Conservation (phyloP, 768 basidiomycete genomes). For the Tricholoma saponaceum region DNA sequence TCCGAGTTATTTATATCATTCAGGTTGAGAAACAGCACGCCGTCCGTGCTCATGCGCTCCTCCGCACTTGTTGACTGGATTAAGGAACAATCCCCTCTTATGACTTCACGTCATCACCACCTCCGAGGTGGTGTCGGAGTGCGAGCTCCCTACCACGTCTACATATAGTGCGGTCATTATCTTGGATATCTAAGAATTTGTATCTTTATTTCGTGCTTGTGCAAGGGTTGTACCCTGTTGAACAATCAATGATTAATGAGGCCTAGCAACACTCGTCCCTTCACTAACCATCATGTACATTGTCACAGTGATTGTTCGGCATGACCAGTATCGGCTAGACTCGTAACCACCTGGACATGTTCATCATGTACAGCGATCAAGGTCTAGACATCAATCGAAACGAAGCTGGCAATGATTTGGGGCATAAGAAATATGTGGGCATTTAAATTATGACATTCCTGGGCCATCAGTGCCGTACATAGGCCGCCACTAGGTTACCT, state of each 20-base stretch:
- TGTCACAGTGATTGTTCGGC: too few relatives aligned
- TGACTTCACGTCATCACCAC: background rate
- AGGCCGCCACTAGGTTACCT: too few relatives aligned
- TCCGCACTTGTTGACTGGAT: constrained; percentile 47
- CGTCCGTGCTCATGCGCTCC: constrained; percentile 50
- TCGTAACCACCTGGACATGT: too few relatives aligned
- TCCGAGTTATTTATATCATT: background rate
- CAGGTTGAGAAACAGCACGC: constrained; percentile 60
- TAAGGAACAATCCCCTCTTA: background rate
- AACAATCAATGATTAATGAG: background rate
- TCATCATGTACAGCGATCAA: too few relatives aligned
- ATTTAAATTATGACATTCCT: too few relatives aligned
- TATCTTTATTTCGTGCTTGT: background rate
- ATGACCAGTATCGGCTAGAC: too few relatives aligned
- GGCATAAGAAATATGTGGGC: too few relatives aligned
- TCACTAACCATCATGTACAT: too few relatives aligned
- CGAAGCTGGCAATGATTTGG: too few relatives aligned
- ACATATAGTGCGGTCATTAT: background rate
- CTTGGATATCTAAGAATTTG: background rate
- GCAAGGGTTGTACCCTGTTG: background rate
- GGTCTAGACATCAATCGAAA: too few relatives aligned
- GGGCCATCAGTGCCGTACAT: too few relatives aligned
- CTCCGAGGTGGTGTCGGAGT: background rate
- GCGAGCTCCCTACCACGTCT: background rate
- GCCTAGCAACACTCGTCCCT: too few relatives aligned